phyloP scores from a whole-genome alignment of 2,329 filamentous ascomycete genomes.

The Diaporthe velutina region DNA sequence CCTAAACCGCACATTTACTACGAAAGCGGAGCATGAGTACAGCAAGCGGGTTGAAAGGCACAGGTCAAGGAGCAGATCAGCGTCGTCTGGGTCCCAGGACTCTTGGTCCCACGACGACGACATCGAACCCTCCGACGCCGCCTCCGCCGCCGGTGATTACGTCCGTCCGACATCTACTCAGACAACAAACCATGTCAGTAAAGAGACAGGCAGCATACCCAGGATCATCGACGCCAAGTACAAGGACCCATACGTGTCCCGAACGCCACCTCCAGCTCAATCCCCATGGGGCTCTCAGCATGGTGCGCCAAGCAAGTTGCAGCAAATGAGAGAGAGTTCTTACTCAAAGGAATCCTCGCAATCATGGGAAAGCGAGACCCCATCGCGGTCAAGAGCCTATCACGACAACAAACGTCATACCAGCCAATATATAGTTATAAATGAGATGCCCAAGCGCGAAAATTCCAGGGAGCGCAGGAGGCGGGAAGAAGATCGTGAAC shows the following conservation, averaged over 20 bases:
- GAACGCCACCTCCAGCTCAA: constrained; percentile 50
- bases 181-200: constrained; percentile 15
- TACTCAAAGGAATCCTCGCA: constrained; percentile 47
- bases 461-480: constrained; percentile 45
- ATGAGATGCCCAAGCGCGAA: constrained; percentile 48
- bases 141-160: too few species aligned
- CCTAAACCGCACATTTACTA: constrained; percentile 40
- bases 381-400: constrained; percentile 49
- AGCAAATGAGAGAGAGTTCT: constrained; percentile 48
- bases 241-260: constrained; percentile 34
- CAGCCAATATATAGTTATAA: constrained; percentile 63
- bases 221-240: constrained; percentile 27
- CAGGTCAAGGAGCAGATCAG: constrained; percentile 36
- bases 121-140: too few species aligned
- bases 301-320: constrained; percentile 52
- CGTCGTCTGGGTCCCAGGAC: too few species aligned
- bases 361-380: constrained; percentile 64
- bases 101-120: too few species aligned
- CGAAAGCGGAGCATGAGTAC: constrained; percentile 38
- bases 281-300: constrained; percentile 56
- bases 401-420: constrained; percentile 59
- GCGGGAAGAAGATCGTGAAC: constrained; percentile 47
- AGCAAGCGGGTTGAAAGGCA: constrained; percentile 31
- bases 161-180: too few species aligned
- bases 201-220: constrained; percentile 28